Conservation (phyloP, 1,284 basidiomycete genomes). For the Sparassis latifolia region DNA sequence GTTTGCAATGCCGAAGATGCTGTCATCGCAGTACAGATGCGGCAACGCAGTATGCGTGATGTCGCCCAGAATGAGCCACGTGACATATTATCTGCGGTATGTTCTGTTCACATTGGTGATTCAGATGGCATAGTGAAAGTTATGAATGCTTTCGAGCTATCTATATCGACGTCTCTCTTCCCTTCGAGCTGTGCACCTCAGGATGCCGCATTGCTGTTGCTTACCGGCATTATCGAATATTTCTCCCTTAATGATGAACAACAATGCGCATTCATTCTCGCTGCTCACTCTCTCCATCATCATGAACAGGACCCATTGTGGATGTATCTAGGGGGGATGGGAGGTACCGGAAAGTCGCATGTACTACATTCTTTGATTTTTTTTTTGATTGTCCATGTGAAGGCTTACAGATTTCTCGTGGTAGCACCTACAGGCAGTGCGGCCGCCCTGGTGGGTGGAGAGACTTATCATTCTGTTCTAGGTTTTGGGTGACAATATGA, state of each 20-base stretch:
- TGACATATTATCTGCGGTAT: background rate
- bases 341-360: conserved; percentile 24
- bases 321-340: background rate
- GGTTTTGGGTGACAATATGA: background rate
- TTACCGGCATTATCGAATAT: background rate
- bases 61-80: background rate
- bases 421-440: conserved; percentile 11
- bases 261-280: background rate
- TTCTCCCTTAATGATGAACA: background rate
- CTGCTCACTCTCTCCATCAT: background rate
- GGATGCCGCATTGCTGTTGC: background rate
- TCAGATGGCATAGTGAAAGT: background rate
- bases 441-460: conserved; percentile 6
- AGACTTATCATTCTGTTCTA: conserved; percentile 11
- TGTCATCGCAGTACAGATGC: too few relatives aligned
- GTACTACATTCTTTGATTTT: conserved; percentile 23
- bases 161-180: too few relatives aligned
- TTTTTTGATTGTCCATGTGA: conserved; percentile 1
- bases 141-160: background rate
- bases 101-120: background rate
- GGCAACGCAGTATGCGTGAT: too few relatives aligned
- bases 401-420: conserved; percentile 5
- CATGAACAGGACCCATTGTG: background rate
- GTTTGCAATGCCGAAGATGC: too few relatives aligned
- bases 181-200: background rate